phyloP scores from a whole-genome alignment of 305 asterid species.

The Rubia peregrina region DNA sequence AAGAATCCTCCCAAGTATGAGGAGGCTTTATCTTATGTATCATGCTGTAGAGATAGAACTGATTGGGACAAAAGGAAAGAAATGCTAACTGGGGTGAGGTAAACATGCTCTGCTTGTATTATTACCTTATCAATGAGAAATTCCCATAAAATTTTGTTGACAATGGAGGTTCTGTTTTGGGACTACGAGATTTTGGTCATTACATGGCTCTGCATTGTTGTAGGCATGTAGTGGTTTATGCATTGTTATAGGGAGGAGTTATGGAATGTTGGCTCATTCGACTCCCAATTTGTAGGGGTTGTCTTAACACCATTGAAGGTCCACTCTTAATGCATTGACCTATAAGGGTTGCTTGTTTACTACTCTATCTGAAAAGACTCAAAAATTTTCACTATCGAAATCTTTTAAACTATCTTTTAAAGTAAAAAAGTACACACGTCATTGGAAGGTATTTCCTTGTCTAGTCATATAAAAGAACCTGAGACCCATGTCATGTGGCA shows the following conservation, averaged over 20 bases:
- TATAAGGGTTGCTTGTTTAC: too few relatives aligned
- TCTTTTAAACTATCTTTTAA: too few relatives aligned
- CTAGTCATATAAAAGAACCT: too few relatives aligned
- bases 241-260: not conserved
- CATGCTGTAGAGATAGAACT: constrained; percentile 6
- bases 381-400: too few relatives aligned
- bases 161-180: not conserved
- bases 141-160: not conserved
- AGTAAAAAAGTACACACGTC: too few relatives aligned
- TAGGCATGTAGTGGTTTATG: not conserved
- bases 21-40: not conserved
- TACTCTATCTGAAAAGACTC: too few relatives aligned
- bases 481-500: too few relatives aligned
- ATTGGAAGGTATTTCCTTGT: too few relatives aligned
- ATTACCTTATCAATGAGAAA: not conserved
- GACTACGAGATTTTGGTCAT: not conserved
- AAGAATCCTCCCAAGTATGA: not conserved
- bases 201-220: not conserved
- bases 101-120: not conserved
- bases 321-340: too few relatives aligned
- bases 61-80: not conserved
- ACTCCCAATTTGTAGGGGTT: not conserved
- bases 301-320: not conserved
- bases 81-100: not conserved
- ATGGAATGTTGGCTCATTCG: not conserved